A percentile compares a stretch with the other conserved stretches of the same genome.
phyloP scores from a whole-genome alignment of 352 stramenopile species.

The Phytophthora citricola region DNA sequence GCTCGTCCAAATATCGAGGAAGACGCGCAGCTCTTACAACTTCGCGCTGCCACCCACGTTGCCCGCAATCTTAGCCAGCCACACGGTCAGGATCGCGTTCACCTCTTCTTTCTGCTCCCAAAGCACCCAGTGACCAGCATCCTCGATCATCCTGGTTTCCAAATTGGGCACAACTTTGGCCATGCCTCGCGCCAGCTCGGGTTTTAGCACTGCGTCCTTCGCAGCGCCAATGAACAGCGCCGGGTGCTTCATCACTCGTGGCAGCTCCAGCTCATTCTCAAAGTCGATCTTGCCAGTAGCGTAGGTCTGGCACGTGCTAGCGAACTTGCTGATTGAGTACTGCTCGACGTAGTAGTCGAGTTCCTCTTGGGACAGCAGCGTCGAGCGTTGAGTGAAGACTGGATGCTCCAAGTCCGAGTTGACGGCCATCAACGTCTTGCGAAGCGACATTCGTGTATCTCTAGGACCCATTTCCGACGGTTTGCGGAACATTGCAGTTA shows the following conservation, averaged over 20 bases:
- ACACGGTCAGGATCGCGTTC: constrained; percentile 43
- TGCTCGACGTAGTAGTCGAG: constrained; percentile 55
- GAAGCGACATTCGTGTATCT: constrained; percentile 23
- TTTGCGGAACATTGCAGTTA: constrained; percentile 50
- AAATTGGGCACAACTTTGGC: constrained; percentile 49
- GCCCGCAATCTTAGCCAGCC: constrained; percentile 31
- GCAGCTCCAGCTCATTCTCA: constrained; percentile 39
- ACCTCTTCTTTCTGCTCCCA: constrained; percentile 57
- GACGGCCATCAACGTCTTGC: constrained; percentile 38
- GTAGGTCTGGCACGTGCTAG: constrained; percentile 47
- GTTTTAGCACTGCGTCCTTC: constrained; percentile 54
- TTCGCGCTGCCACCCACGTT: constrained; percentile 10
- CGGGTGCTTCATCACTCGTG: constrained; percentile 41
- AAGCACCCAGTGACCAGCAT: constrained; percentile 54
- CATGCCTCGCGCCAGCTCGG: constrained; percentile 52
- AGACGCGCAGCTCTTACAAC: constrained; percentile 13
- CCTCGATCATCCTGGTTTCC: constrained; percentile 35
- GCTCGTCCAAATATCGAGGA: constrained; percentile 22
- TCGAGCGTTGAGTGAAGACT: constrained; percentile 46
- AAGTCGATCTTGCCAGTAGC: constrained; percentile 52
- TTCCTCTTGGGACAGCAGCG: constrained; percentile 50
- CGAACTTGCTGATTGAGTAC: constrained; percentile 50
- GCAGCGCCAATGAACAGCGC: constrained; percentile 53
- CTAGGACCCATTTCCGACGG: constrained; percentile 31
- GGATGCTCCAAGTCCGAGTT: constrained; percentile 32